Conservation (phyloP, 768 basidiomycete genomes). For the Dentipellis sp. region DNA sequence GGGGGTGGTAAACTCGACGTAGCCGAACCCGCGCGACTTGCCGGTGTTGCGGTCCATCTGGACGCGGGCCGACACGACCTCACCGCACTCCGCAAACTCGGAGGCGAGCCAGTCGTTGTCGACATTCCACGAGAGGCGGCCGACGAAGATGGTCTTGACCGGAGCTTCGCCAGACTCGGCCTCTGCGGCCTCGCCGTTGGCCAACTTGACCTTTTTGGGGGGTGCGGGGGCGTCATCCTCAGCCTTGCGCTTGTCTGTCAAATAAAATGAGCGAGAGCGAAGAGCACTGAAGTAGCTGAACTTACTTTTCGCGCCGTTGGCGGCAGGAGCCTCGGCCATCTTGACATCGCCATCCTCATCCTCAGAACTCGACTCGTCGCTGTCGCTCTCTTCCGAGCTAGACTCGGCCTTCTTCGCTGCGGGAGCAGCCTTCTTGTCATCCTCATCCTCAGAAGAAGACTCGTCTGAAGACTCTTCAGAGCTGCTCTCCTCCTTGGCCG, state of each 20-base stretch:
- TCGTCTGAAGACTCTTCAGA: conserved; percentile 16
- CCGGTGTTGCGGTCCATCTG: conserved; percentile 76
- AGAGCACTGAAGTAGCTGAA: conserved; percentile 2
- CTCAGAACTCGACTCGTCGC: conserved; percentile 18
- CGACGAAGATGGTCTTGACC: conserved; percentile 75
- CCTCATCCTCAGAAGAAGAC: conserved; percentile 19
- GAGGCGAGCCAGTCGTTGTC: conserved; percentile 91
- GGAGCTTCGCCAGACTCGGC: conserved; percentile 26
- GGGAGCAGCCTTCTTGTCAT: background rate
- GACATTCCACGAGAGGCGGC: conserved; percentile 90
- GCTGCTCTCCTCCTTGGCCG: conserved; percentile 11
- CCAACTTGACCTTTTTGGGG: conserved; percentile 78
- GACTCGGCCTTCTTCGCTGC: conserved; percentile 12
- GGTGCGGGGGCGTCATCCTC: conserved; percentile 48
- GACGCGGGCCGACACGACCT: conserved; percentile 84
- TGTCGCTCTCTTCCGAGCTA: conserved; percentile 15
- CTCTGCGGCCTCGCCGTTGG: conserved; percentile 42
- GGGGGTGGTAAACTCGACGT: conserved; percentile 64
- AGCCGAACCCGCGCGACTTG: conserved; percentile 78
- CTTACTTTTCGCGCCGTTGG: conserved; percentile 16
- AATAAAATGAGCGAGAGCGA: background rate
- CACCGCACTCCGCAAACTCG: conserved; percentile 86
- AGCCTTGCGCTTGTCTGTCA: conserved; percentile 74
- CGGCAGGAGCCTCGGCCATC: conserved; percentile 38
- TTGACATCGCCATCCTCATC: conserved; percentile 48